phyloP scores from a whole-genome alignment of 2,329 filamentous ascomycete genomes.

The Microdochium paspali region DNA sequence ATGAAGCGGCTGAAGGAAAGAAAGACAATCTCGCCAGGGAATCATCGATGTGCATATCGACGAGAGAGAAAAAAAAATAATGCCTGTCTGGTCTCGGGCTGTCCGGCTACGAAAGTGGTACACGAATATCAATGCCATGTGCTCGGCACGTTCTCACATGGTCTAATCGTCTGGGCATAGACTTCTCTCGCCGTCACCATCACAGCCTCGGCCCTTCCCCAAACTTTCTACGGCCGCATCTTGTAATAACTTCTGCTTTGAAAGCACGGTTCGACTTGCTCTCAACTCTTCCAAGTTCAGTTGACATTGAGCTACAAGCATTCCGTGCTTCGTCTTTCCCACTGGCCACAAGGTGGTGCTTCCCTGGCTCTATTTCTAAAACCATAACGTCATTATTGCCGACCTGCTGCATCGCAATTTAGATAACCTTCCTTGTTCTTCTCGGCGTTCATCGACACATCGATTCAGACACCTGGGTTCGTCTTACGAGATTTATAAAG shows the following conservation, averaged over 20 bases:
- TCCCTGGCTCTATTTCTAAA: too few relatives aligned
- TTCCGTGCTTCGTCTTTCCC: too few relatives aligned
- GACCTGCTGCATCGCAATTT: too few relatives aligned
- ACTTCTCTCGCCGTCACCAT: neutral
- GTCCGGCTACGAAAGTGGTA: neutral
- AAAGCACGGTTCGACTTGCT: neutral
- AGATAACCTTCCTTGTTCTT: too few relatives aligned
- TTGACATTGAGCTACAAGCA: too few relatives aligned
- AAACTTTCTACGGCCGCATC: neutral
- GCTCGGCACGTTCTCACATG: neutral
- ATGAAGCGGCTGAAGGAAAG: neutral
- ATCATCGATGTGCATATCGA: too few relatives aligned
- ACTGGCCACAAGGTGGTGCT: too few relatives aligned
- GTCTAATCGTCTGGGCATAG: neutral
- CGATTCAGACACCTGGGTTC: too few relatives aligned
- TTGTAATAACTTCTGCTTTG: neutral
- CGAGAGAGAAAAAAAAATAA: neutral
- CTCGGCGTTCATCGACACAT: too few relatives aligned
- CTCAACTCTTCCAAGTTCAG: neutral
- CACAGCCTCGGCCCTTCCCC: neutral
- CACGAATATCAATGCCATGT: neutral
- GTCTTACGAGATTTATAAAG: too few relatives aligned
- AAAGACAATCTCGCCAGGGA: too few relatives aligned
- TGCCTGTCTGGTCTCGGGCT: neutral
- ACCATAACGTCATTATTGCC: too few relatives aligned